These are phyloP conservation scores for Trichocomaceae sp. DNA, from an alignment of 2,329 filamentous ascomycete species.

Conservation along the genomic window DNA sequence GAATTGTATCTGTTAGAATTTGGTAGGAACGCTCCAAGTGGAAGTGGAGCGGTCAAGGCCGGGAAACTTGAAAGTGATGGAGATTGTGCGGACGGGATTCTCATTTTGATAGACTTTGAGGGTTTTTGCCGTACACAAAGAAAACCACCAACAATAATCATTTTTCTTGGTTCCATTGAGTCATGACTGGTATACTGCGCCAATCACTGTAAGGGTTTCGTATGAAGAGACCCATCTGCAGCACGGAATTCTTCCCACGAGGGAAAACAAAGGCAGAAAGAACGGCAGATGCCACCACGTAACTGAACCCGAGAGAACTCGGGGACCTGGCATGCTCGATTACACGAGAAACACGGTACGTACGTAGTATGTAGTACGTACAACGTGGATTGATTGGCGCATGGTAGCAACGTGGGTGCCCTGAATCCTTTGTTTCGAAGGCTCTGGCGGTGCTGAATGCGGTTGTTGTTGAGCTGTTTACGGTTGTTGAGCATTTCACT, in stretches of 20 bases:
- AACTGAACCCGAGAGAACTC: no score
- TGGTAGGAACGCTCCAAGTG: not conserved
- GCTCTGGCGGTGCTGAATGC: not conserved
- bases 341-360: no score
- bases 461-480: no score
- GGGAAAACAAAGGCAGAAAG: not conserved
- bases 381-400: no score
- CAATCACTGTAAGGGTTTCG: not conserved
- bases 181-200: not conserved
- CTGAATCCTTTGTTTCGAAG: not conserved
- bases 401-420: not conserved
- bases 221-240: not conserved
- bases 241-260: not conserved
- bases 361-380: no score
- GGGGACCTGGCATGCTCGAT: no score
- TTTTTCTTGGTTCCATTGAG: not conserved
- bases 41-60: not conserved
- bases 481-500: no score
- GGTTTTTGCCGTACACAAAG: not conserved
- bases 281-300: not conserved
- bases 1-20: not conserved
- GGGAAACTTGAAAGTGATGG: not conserved
- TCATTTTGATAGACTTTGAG: not conserved
- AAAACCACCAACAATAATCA: not conserved
- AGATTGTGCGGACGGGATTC: not conserved